phyloP scores from a whole-genome alignment of 1,284 basidiomycete genomes.

The Malassezia japonica region DNA sequence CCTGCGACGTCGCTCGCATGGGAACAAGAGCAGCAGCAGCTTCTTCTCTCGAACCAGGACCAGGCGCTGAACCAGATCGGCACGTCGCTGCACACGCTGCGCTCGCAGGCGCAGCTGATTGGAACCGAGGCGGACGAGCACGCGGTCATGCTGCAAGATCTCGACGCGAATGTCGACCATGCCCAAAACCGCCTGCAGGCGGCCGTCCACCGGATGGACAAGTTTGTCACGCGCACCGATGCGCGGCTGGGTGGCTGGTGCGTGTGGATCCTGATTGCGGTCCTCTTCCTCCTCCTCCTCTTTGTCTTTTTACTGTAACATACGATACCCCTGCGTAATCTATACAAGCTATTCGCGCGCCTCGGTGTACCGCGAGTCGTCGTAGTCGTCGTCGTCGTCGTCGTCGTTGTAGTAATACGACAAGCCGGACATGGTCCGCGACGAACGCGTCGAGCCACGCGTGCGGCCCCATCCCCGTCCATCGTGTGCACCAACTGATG shows the following conservation, averaged over 20 bases:
- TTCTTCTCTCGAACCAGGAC: constrained; percentile 39
- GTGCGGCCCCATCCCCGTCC: too few relatives aligned
- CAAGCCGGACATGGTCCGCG: constrained; percentile 9
- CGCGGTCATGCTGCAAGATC: constrained; percentile 37
- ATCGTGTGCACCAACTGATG: too few relatives aligned
- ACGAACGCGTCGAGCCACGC: neutral
- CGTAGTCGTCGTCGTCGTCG: neutral
- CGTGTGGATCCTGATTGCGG: constrained; percentile 42
- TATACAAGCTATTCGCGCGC: constrained; percentile 4
- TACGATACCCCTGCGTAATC: neutral
- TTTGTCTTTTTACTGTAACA: constrained; percentile 5
- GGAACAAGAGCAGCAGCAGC: constrained; percentile 41
- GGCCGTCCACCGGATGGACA: constrained; percentile 43
- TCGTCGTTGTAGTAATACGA: constrained; percentile 14
- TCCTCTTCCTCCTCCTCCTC: constrained; percentile 11
- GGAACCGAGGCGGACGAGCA: constrained; percentile 44
- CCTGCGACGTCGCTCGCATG: constrained; percentile 27
- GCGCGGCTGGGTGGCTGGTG: constrained; percentile 45
- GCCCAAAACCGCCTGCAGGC: constrained; percentile 29
- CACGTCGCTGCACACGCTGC: constrained; percentile 27
- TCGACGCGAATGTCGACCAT: constrained; percentile 38
- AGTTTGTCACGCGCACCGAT: constrained; percentile 33
- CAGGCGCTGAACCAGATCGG: constrained; percentile 41
- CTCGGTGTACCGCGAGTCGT: neutral
- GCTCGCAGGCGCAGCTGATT: constrained; percentile 38